Evolutionary conservation across 805 yeast species (phyloP).

Genomic region (Metschnikowia peoriensis): DNA sequence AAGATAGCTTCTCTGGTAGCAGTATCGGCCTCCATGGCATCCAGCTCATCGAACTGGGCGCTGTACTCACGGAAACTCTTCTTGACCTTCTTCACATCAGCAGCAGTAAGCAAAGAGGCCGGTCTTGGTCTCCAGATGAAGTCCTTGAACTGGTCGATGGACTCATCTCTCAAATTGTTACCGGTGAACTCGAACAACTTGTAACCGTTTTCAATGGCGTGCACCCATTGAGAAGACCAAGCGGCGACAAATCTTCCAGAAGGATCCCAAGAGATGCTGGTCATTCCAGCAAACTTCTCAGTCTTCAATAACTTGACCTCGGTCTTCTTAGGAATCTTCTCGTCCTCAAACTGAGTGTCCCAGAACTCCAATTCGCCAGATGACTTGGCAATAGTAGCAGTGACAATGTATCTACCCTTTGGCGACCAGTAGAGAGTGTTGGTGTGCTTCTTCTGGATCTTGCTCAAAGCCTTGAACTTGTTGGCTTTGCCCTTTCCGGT

Average conservation of each 20-base stretch:
- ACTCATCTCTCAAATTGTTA: conserved; percentile 67
- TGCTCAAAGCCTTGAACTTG: conserved; percentile 59
- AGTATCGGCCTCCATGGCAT: conserved; percentile 92
- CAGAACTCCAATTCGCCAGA: conserved; percentile 77
- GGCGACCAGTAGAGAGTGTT: conserved; percentile 88
- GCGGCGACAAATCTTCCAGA: conserved; percentile 88
- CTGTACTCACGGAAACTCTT: conserved; percentile 86
- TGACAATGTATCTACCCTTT: conserved; percentile 77
- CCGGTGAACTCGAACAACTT: conserved; percentile 86
- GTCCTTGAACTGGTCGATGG: conserved; percentile 78
- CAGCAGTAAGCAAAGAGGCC: conserved; percentile 64
- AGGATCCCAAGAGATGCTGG: conserved; percentile 91
- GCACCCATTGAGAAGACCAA: conserved; percentile 85
- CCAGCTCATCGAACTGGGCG: conserved; percentile 91
- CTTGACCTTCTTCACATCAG: conserved; percentile 84
- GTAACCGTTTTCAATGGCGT: conserved; percentile 86
- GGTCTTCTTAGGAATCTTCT: conserved; percentile 46
- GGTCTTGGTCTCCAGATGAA: conserved; percentile 99
- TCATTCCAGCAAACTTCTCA: conserved; percentile 71
- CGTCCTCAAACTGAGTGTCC: conserved; percentile 83
- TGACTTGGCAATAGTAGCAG: conserved; percentile 47
- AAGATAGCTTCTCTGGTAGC: conserved; percentile 87
- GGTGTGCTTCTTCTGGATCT: conserved; percentile 58
- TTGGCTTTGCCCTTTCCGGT: conserved; percentile 47
- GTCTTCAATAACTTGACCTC: conserved; percentile 56